phyloP scores from a whole-genome alignment of 2,329 filamentous ascomycete genomes.

The Paraconiothyrium sp. region DNA sequence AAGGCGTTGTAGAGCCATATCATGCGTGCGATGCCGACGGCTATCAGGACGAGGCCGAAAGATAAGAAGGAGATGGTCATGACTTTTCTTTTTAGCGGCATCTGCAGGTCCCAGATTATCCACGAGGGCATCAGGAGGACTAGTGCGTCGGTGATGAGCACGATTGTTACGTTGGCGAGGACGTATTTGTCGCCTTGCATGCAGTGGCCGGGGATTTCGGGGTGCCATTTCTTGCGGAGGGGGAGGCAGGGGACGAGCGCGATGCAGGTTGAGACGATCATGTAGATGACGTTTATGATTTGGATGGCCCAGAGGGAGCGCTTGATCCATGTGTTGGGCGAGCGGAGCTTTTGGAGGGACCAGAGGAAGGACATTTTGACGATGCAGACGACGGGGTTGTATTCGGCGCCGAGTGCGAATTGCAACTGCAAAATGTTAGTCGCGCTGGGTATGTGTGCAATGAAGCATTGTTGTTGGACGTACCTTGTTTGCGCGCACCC shows the following conservation, averaged over 20 bases:
- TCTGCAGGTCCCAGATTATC: constrained; percentile 37
- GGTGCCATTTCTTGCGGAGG: constrained; percentile 24
- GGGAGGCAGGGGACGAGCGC: constrained; percentile 28
- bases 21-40: constrained; percentile 29
- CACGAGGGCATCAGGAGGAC: constrained; percentile 34
- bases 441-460: background rate
- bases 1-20: constrained; percentile 30
- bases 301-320: constrained; percentile 28
- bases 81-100: constrained; percentile 27
- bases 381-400: constrained; percentile 31
- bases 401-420: constrained; percentile 28
- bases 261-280: constrained; percentile 23
- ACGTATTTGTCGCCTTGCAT: constrained; percentile 22
- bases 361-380: constrained; percentile 35
- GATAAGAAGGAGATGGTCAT: constrained; percentile 29
- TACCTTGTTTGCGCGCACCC: constrained; percentile 12
- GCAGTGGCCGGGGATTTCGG: constrained; percentile 28
- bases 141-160: constrained; percentile 30
- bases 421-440: constrained; percentile 16
- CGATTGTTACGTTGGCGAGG: constrained; percentile 23
- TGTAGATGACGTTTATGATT: constrained; percentile 27
- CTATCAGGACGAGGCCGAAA: constrained; percentile 23
- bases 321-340: constrained; percentile 26
- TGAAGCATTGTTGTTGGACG: background rate
- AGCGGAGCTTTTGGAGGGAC: constrained; percentile 32